A percentile compares a stretch with the other conserved stretches of the same genome.
Conservation (phyloP, 1,284 basidiomycete species). For the Ceratobasidium sp. region DNA sequence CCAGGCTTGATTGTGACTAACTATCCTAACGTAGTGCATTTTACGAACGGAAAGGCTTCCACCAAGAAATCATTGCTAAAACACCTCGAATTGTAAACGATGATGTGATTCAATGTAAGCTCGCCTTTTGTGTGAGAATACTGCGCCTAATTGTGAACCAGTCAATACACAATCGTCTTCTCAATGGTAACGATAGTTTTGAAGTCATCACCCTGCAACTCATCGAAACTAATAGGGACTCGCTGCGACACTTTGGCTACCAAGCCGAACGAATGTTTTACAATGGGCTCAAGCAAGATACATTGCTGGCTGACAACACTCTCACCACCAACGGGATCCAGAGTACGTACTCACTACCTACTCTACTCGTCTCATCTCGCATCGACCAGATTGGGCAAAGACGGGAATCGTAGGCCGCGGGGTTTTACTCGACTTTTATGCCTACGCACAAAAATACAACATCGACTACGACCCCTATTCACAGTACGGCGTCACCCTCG, state of each 20-base stretch:
- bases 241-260: slow-evolving; percentile 39
- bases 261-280: slow-evolving; percentile 44
- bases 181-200: slow-evolving; percentile 51
- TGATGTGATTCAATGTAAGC: slow-evolving; percentile 26
- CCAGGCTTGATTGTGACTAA: neutral
- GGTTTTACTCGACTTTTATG: slow-evolving; percentile 52
- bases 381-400: slow-evolving; percentile 46
- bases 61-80: slow-evolving; percentile 19
- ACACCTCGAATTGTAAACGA: slow-evolving; percentile 25
- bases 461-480: slow-evolving; percentile 44
- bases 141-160: slow-evolving; percentile 43
- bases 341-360: slow-evolving; percentile 18
- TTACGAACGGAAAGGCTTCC: slow-evolving; percentile 21
- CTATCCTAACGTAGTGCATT: neutral
- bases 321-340: slow-evolving; percentile 41
- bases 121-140: neutral
- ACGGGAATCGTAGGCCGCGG: slow-evolving; percentile 51
- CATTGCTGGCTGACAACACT: slow-evolving; percentile 40
- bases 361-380: slow-evolving; percentile 14
- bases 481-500: slow-evolving; percentile 47
- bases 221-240: slow-evolving; percentile 38
- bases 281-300: slow-evolving; percentile 42
- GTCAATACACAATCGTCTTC: slow-evolving; percentile 52
- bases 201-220: slow-evolving; percentile 44
- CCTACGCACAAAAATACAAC: slow-evolving; percentile 37